Evolutionary conservation across 75 land plant species (phyloP).

Genomic region (Ceratopteris richardii): DNA sequence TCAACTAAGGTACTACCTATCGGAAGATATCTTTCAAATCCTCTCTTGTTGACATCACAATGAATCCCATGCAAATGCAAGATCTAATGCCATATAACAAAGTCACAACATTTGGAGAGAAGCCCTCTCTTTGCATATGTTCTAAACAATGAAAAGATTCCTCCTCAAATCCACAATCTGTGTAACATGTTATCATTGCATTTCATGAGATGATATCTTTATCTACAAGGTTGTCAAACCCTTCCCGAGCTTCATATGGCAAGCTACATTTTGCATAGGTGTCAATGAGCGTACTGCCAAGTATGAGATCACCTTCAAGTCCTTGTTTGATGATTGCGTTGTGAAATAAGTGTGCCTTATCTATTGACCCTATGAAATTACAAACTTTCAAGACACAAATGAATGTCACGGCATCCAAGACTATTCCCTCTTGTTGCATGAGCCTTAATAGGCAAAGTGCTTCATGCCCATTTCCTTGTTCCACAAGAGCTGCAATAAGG

Average conservation of each 20-base stretch:
- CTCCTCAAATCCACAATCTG: slow-evolving; percentile 10
- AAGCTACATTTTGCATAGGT: slow-evolving; percentile 17
- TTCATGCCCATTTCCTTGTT: slow-evolving; percentile 17
- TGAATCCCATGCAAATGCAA: slow-evolving; percentile 22
- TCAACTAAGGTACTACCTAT: slow-evolving; percentile 36
- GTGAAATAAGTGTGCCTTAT: slow-evolving; percentile 11
- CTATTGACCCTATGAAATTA: slow-evolving; percentile 20
- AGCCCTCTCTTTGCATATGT: slow-evolving; percentile 26
- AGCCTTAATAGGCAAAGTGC: slow-evolving; percentile 20
- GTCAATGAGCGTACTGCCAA: slow-evolving; percentile 14
- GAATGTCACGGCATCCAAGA: slow-evolving; percentile 34
- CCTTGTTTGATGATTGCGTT: background rate
- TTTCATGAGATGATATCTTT: slow-evolving; percentile 42
- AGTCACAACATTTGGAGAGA: slow-evolving; percentile 33
- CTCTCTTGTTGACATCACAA: slow-evolving; percentile 12
- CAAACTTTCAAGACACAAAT: slow-evolving; percentile 30
- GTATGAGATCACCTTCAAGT: slow-evolving; percentile 1
- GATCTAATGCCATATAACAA: slow-evolving; percentile 33
- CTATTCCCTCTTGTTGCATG: slow-evolving; percentile 15
- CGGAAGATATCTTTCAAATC: slow-evolving; percentile 14
- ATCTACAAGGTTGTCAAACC: slow-evolving; percentile 28
- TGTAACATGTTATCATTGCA: slow-evolving; percentile 32
- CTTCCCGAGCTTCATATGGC: slow-evolving; percentile 10
- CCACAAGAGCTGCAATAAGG: slow-evolving; percentile 30
- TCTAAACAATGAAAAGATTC: slow-evolving; percentile 19